Percentiles rank a stretch among this genome's conserved stretches.
These are phyloP conservation scores for Diutina scorzettiae DNA, from an alignment of 1,139 yeast species.

Conservation along the genomic window DNA sequence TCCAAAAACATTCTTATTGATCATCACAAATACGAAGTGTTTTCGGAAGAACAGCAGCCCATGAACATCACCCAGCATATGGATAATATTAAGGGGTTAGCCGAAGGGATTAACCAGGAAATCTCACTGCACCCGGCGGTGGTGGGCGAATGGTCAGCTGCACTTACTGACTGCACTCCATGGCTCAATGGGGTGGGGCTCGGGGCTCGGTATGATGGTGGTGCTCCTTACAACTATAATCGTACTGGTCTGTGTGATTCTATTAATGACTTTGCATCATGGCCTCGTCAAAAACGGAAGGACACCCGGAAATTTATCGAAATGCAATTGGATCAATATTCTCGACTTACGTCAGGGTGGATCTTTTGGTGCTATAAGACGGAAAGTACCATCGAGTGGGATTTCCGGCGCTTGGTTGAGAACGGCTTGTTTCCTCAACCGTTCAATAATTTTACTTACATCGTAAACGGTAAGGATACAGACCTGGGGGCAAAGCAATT, in stretches of 20 bases:
- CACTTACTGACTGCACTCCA: conserved; percentile 82
- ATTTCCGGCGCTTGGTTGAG: conserved; percentile 37
- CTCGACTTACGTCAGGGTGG: conserved; percentile 39
- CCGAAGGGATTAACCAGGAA: conserved; percentile 24
- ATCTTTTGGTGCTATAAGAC: conserved; percentile 64
- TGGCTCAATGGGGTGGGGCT: conserved; percentile 89
- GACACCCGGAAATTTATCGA: conserved; percentile 37
- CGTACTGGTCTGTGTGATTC: conserved; percentile 20
- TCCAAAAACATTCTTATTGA: conserved; percentile 35
- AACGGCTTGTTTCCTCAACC: conserved; percentile 52
- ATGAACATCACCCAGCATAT: conserved; percentile 27
- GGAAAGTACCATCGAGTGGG: conserved; percentile 53
- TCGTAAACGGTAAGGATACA: conserved; percentile 26
- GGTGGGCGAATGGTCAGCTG: conserved; percentile 85
- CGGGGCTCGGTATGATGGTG: conserved; percentile 52
- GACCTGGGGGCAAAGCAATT: conserved; percentile 7
- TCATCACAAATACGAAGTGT: conserved; percentile 57
- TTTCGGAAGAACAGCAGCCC: conserved; percentile 30
- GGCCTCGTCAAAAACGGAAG: conserved; percentile 26
- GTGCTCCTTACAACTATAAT: conserved; percentile 15
- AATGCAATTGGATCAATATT: conserved; percentile 33
- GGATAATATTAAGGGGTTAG: conserved; percentile 23
- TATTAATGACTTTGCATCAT: conserved; percentile 23
- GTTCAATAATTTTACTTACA: conserved; percentile 31
- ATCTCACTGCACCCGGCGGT: conserved; percentile 33